Evolutionary conservation across 345 rosid species (phyloP).

Genomic region (Heritiera fomes): DNA sequence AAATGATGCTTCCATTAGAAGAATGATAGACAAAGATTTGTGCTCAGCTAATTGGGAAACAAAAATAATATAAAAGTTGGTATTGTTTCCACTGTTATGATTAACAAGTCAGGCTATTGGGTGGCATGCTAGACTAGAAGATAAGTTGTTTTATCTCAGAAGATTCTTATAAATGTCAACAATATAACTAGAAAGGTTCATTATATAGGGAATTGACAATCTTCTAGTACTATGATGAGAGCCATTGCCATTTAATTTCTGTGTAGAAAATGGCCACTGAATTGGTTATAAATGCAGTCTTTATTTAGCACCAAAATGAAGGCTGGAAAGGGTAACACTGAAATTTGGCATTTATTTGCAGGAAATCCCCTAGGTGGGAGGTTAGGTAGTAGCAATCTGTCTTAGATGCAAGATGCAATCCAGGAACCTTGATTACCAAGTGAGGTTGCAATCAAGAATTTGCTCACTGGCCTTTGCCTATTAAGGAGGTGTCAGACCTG

Average conservation of each 20-base stretch:
- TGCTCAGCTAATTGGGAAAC: neutral
- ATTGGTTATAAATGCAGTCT: slow-evolving; percentile 8
- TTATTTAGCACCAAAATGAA: neutral
- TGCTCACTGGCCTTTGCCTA: neutral
- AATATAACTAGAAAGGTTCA: neutral
- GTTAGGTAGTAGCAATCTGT: neutral
- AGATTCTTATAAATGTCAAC: neutral
- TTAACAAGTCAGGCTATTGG: neutral
- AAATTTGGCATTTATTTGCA: neutral
- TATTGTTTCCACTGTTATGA: neutral
- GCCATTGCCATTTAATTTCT: slow-evolving; percentile 3
- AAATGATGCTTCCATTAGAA: neutral
- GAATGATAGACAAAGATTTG: neutral
- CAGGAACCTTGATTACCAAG: neutral
- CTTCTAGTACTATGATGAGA: neutral
- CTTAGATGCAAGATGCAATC: neutral
- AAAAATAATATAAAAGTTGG: neutral
- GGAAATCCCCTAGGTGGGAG: neutral
- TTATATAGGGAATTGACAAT: neutral
- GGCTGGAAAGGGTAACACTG: neutral
- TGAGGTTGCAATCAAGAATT: neutral
- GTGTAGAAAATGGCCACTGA: neutral
- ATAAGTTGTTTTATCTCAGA: neutral
- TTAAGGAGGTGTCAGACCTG: neutral
- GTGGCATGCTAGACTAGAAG: neutral